Base-by-base conservation (phyloP, 2,329 filamentous ascomycete species). In the Colletotrichum navitas region DNA sequence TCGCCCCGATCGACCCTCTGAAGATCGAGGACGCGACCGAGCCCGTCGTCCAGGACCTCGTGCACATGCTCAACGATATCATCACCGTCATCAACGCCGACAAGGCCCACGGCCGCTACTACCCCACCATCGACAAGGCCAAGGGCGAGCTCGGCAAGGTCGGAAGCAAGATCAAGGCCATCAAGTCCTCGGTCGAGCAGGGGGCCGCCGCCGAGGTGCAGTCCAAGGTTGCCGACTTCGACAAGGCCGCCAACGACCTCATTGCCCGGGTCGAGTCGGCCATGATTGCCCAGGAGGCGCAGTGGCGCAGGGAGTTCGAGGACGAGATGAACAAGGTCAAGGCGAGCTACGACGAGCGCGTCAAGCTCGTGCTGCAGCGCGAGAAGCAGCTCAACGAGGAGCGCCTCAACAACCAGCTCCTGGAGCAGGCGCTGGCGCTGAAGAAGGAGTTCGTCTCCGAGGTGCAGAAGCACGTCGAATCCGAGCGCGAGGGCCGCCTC, bases 51-150 rank as follows among this genome's bases (percentile, higher is more conserved):
- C 94, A 98, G 82, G 94, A 98, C 78, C 87, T 99, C 7, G 94
- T 97, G 71, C 95, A 94, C 84, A 95, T 97, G 84, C 88, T 99
- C 77, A 99, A 99, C 83, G 94, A 97, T 81, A 92, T 99, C 77
- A 97, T 99, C 79, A 91, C 93, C 11, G 94, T 97, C 58, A 91
- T 98, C 80, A 97, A 98, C 81, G 93, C 93, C 69, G 95, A 97
- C 80, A 90, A 92, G 73, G 90, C 93, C 68, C 89, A 92, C 74
- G 88, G 88, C 76, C 94, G 92, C 81, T 97, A 96, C 83, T 90
- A 90, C 63, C 88, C 89, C 3, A 92, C 94, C 1, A 91, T 99
- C 70, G 85, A 88, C 76, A 95, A 96, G 85, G 95, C 95, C 74
- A 98, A 98, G 87, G 86, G 87, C 64, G 93, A 97, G 75, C 86